These are phyloP conservation scores for Fusarium sarcochroum DNA, from an alignment of 2,329 filamentous ascomycete genomes.

Conservation along the genomic window DNA sequence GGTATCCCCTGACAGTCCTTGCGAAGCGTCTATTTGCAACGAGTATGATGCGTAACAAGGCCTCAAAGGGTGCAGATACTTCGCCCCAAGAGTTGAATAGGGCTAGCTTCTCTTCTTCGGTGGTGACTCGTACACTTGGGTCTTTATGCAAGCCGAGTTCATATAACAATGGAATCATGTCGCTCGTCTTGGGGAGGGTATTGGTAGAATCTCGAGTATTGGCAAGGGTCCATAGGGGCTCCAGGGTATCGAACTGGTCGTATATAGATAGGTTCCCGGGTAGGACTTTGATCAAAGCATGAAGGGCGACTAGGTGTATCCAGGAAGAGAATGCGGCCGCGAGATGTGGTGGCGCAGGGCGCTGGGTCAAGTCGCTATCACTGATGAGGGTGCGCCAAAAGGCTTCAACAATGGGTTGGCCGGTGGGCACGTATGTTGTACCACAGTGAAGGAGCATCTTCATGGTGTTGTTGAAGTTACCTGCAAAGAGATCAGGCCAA, in stretches of 20 bases:
- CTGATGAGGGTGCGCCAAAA: slow-evolving; percentile 49
- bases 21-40: slow-evolving; percentile 35
- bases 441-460: slow-evolving; percentile 43
- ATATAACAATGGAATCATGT: slow-evolving; percentile 28
- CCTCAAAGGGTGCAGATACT: slow-evolving; percentile 33
- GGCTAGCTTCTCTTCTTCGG: slow-evolving; percentile 16
- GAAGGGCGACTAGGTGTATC: slow-evolving; percentile 34
- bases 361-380: slow-evolving; percentile 41
- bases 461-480: slow-evolving; percentile 29
- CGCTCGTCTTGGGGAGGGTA: slow-evolving; percentile 35
- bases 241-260: slow-evolving; percentile 38
- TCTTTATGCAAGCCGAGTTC: slow-evolving; percentile 28
- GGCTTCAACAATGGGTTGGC: slow-evolving; percentile 46
- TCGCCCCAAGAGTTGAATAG: slow-evolving; percentile 23
- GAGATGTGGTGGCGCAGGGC: slow-evolving; percentile 34
- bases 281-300: slow-evolving; percentile 10
- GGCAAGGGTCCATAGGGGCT: slow-evolving; percentile 42
- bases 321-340: slow-evolving; percentile 33
- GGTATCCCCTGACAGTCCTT: slow-evolving; percentile 35
- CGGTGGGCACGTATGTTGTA: slow-evolving; percentile 32
- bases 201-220: slow-evolving; percentile 37
- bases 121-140: slow-evolving; percentile 14
- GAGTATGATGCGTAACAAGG: slow-evolving; percentile 29
- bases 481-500: slow-evolving; percentile 18
- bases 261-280: slow-evolving; percentile 21